These are phyloP conservation scores for Carex littledalei DNA, from an alignment of 176 grass and related monocot genomes.

Conservation along the genomic window DNA sequence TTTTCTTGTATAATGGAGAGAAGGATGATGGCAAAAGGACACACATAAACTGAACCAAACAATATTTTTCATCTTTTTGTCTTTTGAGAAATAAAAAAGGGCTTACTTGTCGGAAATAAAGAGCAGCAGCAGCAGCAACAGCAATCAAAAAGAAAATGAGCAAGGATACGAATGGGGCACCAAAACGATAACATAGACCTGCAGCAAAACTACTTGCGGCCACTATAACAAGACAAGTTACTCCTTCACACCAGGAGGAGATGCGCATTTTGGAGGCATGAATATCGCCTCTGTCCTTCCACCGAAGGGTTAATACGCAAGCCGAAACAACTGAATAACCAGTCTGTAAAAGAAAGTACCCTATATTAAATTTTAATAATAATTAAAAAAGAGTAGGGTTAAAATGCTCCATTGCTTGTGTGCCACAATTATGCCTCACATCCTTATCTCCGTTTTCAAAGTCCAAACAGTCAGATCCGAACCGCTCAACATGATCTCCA, in stretches of 20 bases:
- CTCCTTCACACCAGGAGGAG: slow-evolving; percentile 73
- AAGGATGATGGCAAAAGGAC: background rate
- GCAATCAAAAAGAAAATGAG: slow-evolving; percentile 59
- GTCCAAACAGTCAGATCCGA: too few relatives aligned
- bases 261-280: slow-evolving; percentile 39
- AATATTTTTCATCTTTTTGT: background rate
- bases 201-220: slow-evolving; percentile 58
- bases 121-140: slow-evolving; percentile 38
- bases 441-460: too few relatives aligned
- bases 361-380: slow-evolving; percentile 12
- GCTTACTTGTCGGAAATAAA: slow-evolving; percentile 74
- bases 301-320: slow-evolving; percentile 83
- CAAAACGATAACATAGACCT: slow-evolving; percentile 68
- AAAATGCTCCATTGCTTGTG: too few relatives aligned
- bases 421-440: too few relatives aligned
- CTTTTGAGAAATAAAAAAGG: background rate
- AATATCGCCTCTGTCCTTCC: slow-evolving; percentile 55
- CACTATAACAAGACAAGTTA: slow-evolving; percentile 57
- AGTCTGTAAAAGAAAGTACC: slow-evolving; percentile 39
- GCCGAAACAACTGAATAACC: slow-evolving; percentile 98
- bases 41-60: background rate
- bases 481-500: too few relatives aligned
- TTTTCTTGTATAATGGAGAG: background rate
- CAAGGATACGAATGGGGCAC: slow-evolving; percentile 31
- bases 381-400: background rate